Evolutionary conservation across 1,139 yeast genomes (phyloP), one percentile per base, ranked within the genome.

Genomic region (Kodamaea alishanica): DNA sequence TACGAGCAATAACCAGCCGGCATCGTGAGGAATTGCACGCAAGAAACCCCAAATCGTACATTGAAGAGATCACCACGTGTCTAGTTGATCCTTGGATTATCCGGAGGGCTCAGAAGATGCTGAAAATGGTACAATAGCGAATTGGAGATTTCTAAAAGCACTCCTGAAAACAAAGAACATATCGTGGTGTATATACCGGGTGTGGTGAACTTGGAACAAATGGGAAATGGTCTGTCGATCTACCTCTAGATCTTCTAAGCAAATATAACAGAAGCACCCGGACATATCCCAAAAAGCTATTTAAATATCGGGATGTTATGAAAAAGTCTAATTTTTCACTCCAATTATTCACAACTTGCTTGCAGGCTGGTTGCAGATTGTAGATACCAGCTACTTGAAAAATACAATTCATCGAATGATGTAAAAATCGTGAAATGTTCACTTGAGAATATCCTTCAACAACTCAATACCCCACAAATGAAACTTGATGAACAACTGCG

Each of bases 381-480:
- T 33, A 32, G 28, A 24, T 32, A 32, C 12, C 11, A 25, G 28
- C 23, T n/a, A 30, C 11, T 30, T 9, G 6, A 1, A 11, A 9
- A 8, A 10, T 26, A 4, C 28, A 26, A 4, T 26, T 26, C 28
- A 15, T 15, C 5, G 26, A 34, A n/a, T n/a, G n/a, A 27, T 6
- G 32, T 12, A 26, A 15, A 11, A 22, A 34, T 6, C 8, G 27
- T 20, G 12, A 24, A 8, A 25, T 25, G 27, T 43, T 29, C 24
- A 34, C 25, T 37, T 46, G 32, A 36, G 12, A 10, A 59, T 45
- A 34, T 63, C 67, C 32, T 52, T 52, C 11, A 68, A 45, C 27
- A 84, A 55, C 42, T 75, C 80, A 1, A 77, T 57, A 15, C 80
- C 82, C 81, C 87, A 81, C 20, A 81, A 58, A 55, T 86, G 95